Percentiles rank a stretch among this genome's conserved stretches.
These are phyloP conservation scores for Citrullus colocynthis DNA, from an alignment of 306 rosid genomes.

Conservation along the genomic window DNA sequence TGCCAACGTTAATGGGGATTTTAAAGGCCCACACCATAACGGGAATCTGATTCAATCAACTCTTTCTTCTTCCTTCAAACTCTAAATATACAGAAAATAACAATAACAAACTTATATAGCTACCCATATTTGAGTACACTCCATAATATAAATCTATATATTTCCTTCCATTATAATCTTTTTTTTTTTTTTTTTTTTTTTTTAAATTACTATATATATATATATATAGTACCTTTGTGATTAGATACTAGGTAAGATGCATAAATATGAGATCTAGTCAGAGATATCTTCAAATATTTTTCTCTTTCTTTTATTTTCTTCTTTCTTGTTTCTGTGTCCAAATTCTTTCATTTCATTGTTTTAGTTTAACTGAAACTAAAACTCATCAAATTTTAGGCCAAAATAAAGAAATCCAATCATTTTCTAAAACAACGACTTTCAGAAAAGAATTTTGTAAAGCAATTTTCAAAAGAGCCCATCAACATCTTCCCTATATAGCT, in stretches of 20 bases:
- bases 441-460: not conserved
- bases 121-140: no score
- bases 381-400: not conserved
- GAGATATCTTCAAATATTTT: not conserved
- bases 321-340: slow-evolving; percentile 3
- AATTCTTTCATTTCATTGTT: not conserved
- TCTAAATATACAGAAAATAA: no score
- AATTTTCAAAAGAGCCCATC: not conserved
- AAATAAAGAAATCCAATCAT: not conserved
- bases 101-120: no score
- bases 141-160: no score
- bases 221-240: no score
- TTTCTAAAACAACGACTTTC: not conserved
- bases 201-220: no score
- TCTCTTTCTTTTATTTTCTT: not conserved
- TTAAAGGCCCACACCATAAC: not conserved
- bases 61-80: not conserved
- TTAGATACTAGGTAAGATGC: no score
- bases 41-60: slow-evolving; percentile 1
- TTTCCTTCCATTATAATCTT: no score
- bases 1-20: slow-evolving; percentile 1
- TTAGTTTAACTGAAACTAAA: not conserved
- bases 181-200: no score
- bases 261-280: no score
- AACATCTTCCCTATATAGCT: not conserved